Conservation (phyloP, 805 yeast genomes). For the Yamadazyma ubonensis region DNA sequence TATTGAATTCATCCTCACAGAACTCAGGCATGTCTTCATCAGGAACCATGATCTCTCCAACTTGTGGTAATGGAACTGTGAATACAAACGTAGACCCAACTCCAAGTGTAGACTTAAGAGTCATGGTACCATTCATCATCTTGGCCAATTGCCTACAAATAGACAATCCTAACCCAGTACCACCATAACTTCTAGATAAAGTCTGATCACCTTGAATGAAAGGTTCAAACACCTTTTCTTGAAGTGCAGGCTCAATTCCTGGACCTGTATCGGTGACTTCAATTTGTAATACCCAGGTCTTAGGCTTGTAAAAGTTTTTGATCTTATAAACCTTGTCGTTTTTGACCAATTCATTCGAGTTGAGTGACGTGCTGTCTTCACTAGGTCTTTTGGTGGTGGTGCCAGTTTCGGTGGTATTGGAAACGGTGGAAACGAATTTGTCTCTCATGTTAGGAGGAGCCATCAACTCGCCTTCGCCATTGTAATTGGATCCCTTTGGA, state of each 20-base stretch:
- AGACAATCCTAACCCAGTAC: constrained; percentile 89
- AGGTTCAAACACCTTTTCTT: constrained; percentile 87
- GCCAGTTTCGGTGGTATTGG: constrained; percentile 8
- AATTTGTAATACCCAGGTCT: constrained; percentile 61
- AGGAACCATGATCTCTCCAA: constrained; percentile 49
- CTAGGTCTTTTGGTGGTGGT: constrained; percentile 16
- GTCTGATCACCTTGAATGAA: constrained; percentile 98
- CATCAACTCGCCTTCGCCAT: neutral
- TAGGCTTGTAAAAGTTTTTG: constrained; percentile 36
- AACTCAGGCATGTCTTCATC: constrained; percentile 39
- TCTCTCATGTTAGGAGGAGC: constrained; percentile 18
- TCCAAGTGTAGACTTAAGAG: constrained; percentile 71
- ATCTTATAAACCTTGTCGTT: constrained; percentile 35
- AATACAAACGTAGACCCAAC: constrained; percentile 83
- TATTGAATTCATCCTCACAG: constrained; percentile 69
- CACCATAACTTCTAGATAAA: constrained; percentile 85
- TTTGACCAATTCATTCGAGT: constrained; percentile 32
- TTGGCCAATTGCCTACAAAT: constrained; percentile 89
- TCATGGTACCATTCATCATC: constrained; percentile 87
- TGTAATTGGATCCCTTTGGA: constrained; percentile 1
- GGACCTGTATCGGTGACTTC: constrained; percentile 91
- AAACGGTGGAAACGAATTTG: constrained; percentile 1
- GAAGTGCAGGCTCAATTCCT: constrained; percentile 83
- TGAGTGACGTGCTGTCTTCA: constrained; percentile 12
- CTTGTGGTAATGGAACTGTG: constrained; percentile 71